phyloP scores from a whole-genome alignment of 371 early-diverging fungal species.

The Saksenaea oblongispora region DNA sequence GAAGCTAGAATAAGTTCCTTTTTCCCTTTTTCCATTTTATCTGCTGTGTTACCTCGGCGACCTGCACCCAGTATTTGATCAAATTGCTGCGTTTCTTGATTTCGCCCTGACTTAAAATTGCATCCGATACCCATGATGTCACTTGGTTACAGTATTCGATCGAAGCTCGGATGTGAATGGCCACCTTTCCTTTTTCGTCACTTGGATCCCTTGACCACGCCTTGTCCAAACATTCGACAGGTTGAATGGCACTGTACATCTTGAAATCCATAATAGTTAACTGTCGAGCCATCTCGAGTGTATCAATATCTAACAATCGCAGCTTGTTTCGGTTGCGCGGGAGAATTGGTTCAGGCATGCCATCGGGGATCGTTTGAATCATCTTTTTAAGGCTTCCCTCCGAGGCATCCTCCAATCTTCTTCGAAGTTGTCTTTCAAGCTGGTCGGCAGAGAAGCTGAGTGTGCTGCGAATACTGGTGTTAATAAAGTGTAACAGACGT shows the following conservation, averaged over 20 bases:
- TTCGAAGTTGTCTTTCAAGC: constrained; percentile 72
- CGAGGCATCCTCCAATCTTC: constrained; percentile 57
- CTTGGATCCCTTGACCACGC: constrained; percentile 79
- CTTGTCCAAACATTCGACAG: constrained; percentile 87
- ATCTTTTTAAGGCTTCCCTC: constrained; percentile 62
- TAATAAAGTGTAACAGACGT: constrained; percentile 73
- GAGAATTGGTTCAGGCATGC: constrained; percentile 70
- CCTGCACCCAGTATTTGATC: constrained; percentile 83
- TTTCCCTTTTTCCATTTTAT: not conserved
- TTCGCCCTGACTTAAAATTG: constrained; percentile 79
- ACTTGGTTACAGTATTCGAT: constrained; percentile 73
- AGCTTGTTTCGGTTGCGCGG: constrained; percentile 69
- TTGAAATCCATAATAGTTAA: constrained; percentile 88
- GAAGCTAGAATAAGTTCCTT: constrained; percentile 3
- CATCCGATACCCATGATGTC: constrained; percentile 87
- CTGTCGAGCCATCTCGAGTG: constrained; percentile 93
- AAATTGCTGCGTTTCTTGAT: constrained; percentile 72
- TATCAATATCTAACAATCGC: constrained; percentile 82
- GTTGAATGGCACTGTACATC: constrained; percentile 77
- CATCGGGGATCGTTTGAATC: constrained; percentile 58
- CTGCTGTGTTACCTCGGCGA: constrained; percentile 68
- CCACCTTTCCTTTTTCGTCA: constrained; percentile 31
- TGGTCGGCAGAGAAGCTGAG: constrained; percentile 75
- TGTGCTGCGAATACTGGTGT: constrained; percentile 68
- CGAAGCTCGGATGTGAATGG: constrained; percentile 72